Percentiles rank a stretch among this genome's conserved stretches.
Conservation (phyloP, 768 basidiomycete genomes). For the Leccinum aurantiacum region DNA sequence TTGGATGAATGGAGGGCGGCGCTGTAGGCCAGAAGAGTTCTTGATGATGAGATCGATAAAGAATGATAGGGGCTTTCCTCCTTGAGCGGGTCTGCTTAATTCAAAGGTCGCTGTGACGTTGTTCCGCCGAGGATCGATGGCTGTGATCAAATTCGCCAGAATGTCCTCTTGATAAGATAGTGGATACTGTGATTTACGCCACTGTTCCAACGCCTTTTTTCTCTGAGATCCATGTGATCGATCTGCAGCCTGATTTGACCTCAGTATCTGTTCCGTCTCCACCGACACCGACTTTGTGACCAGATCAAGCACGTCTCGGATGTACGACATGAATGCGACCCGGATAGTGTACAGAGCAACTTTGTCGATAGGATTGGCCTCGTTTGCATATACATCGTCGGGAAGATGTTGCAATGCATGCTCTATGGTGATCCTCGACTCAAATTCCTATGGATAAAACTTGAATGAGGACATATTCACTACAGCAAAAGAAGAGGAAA, state of each 20-base stretch:
- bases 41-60: background rate
- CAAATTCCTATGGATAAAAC: no score
- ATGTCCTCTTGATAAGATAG: background rate
- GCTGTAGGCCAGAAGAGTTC: rapidly evolving
- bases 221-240: no score
- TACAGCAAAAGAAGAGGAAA: no score
- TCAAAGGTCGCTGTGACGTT: background rate
- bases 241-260: background rate
- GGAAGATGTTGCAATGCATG: no score
- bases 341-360: background rate
- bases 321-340: background rate
- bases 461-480: no score
- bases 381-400: no score
- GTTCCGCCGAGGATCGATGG: background rate
- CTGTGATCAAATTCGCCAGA: background rate
- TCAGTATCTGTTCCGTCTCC: background rate
- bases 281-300: background rate
- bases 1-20: background rate
- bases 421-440: no score
- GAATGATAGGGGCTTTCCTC: background rate
- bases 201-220: background rate
- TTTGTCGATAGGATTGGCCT: no score
- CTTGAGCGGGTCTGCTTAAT: background rate
- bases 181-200: background rate
- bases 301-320: background rate